These are phyloP conservation scores for Colletotrichum tofieldiae DNA, from an alignment of 2,329 filamentous ascomycete genomes.

Conservation along the genomic window DNA sequence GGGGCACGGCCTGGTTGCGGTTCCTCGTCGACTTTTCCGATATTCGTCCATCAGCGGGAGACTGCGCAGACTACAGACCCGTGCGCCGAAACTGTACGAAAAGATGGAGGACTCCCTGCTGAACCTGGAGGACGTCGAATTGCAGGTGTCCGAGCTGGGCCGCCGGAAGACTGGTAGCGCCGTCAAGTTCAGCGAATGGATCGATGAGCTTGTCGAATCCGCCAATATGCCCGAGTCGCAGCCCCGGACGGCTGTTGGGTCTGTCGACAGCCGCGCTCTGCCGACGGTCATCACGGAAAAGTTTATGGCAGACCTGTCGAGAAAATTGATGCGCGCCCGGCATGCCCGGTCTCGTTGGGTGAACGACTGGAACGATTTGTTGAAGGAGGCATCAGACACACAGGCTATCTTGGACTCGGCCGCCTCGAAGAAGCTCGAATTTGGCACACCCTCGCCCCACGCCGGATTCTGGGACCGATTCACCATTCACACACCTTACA, in stretches of 20 bases:
- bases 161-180: constrained; percentile 86
- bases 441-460: constrained; percentile 72
- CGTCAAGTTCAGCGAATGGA: constrained; percentile 89
- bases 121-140: constrained; percentile 85
- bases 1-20: constrained; percentile 95
- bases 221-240: constrained; percentile 77
- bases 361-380: constrained; percentile 87
- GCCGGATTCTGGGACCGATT: constrained; percentile 68
- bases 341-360: constrained; percentile 88
- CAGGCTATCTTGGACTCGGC: constrained; percentile 89
- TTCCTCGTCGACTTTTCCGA: constrained; percentile 85
- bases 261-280: constrained; percentile 64
- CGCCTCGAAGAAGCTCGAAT: constrained; percentile 84
- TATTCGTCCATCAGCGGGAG: constrained; percentile 83
- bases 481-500: constrained; percentile 82
- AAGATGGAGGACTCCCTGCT: constrained; percentile 88
- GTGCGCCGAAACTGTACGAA: constrained; percentile 88
- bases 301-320: constrained; percentile 91
- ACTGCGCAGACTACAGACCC: constrained; percentile 81
- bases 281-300: constrained; percentile 93
- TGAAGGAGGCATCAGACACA: constrained; percentile 80
- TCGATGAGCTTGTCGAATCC: constrained; percentile 90
- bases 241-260: constrained; percentile 59
- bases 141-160: constrained; percentile 84
- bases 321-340: constrained; percentile 84